Evolutionary conservation across 2,329 filamentous ascomycete genomes (phyloP), one percentile per base, ranked within the genome.

Genomic region (Ilyonectria mors-panacis): DNA sequence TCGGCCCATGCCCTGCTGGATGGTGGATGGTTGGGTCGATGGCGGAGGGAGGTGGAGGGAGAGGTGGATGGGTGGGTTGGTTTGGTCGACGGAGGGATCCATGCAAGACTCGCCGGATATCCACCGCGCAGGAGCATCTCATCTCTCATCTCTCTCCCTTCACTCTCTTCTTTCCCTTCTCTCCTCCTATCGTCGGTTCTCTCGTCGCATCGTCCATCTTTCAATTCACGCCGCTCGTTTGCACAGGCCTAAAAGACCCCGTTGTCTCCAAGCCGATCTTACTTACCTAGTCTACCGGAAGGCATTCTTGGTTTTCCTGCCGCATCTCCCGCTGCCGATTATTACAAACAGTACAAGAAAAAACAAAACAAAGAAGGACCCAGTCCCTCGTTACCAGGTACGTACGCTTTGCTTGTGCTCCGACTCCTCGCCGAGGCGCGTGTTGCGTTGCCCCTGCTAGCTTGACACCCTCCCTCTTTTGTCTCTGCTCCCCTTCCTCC

Each of bases 211-310:
- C 72, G 70, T 77, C 71, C 74, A 64, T 68, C 68, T 72, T 70
- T 81, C 75, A 71, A 75, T 82, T 81, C 78, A 72, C 69, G 78
- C 77, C 80, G 67, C 77, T 82, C 80, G 79, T 81, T 82, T 79
- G 76, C 76, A 73, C 73, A 76, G 72, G 75, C 76, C 69, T 61
- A 71, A 68, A 74, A 77, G 77, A 78, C 75, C 63, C 63, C 68
- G 69, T 75, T 69, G 28, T 75, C 67, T 70, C 60, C 63, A 66
- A 67, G 71, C 67, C 74, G 61, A 69, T 74, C 59, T 68, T 75
- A 67, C 48, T 66, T 75, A 75, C 73, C 59, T 53, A 65, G 51
- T 53, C 56, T 48, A 44, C 56, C 51, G 66, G 56, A 68, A 71
- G 62, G 63, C 71, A 58, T 63, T 70, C 66, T 65, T 68, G 55